Base-by-base conservation (phyloP, 768 basidiomycete genomes). In the Lyophyllum shimeji region DNA sequence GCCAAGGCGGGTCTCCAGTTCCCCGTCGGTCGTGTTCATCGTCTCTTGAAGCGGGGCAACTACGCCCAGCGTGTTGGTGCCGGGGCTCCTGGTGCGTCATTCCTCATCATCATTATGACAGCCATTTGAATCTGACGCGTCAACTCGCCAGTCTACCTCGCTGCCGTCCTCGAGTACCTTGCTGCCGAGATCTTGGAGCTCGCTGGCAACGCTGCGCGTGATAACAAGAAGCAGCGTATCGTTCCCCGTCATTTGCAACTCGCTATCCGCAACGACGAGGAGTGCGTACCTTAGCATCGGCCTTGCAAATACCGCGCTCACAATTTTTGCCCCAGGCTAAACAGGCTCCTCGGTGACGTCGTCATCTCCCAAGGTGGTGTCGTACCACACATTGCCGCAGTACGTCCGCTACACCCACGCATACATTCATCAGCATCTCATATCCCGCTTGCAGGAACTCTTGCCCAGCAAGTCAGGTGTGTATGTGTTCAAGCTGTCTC, bases 331-430 rank as follows among this genome's bases (percentile, higher is more conserved):
- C 23, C n/a, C 50, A 88, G 86, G 64, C 73, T 90, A 69, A 85
- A 85, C 71, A 82, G 77, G 66, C 78, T 90, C 44, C 82, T 90
- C 43, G 88, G 86, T 23, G 78, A 86, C 62, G 95, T 96, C 60
- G 86, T 94, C 73, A 95, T 96, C 76, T 94, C 93, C 31, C 93
- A 96, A 71, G 95, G 95, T 74, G 95, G 95, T 81, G 92, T 94
- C 55, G 87, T 93, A 18, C 91, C 91, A 56, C 83, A 82, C 68
- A 96, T 96, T 58, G 76, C 77, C 50, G 71, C 75, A 24, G 77
- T 75, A 67, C 48, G 73, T 65, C 34, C 7, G n/a, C 18, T 40
- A 18, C 25, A 34, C 47, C 31, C 44, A 37, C 18, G 54, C 40
- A 40, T 7, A 20, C 34, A 34, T 17, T 27, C 43, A 8, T 27